Evolutionary conservation across 2,329 filamentous ascomycete species (phyloP).

Genomic region (Leptographium lundbergii): DNA sequence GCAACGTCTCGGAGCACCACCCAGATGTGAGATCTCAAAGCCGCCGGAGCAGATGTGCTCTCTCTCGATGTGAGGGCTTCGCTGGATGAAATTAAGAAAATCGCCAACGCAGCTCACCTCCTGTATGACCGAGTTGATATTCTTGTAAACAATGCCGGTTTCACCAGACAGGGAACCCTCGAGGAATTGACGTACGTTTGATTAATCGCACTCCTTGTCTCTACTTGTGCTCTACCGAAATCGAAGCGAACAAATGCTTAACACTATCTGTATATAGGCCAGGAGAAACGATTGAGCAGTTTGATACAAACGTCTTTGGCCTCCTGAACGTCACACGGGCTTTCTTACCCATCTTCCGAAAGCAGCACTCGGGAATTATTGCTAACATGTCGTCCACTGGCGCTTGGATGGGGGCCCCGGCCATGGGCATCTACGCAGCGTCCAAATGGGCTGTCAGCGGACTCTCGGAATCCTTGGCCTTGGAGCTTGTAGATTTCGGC

Average conservation of each 20-base stretch:
- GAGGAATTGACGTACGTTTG: neutral
- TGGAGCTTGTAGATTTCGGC: neutral
- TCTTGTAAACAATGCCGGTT: neutral
- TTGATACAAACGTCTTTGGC: neutral
- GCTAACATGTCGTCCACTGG: neutral
- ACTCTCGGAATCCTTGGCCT: neutral
- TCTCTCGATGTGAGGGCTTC: neutral
- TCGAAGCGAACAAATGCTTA: neutral
- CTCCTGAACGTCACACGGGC: neutral
- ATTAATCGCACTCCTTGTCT: neutral
- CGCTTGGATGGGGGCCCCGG: neutral
- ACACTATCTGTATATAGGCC: neutral
- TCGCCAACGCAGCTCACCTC: neutral
- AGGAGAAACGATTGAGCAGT: neutral
- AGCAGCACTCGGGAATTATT: neutral
- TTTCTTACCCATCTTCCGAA: neutral
- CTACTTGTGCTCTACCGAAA: neutral
- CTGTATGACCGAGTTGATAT: neutral
- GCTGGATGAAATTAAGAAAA: neutral
- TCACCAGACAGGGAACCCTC: neutral
- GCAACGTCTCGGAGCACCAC: neutral
- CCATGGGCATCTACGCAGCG: neutral
- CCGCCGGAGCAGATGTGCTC: neutral
- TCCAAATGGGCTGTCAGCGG: neutral
- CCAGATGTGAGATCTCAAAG: neutral